Conservation (phyloP, 148 eudicot genomes). For the Hydrangea macrophylla region DNA sequence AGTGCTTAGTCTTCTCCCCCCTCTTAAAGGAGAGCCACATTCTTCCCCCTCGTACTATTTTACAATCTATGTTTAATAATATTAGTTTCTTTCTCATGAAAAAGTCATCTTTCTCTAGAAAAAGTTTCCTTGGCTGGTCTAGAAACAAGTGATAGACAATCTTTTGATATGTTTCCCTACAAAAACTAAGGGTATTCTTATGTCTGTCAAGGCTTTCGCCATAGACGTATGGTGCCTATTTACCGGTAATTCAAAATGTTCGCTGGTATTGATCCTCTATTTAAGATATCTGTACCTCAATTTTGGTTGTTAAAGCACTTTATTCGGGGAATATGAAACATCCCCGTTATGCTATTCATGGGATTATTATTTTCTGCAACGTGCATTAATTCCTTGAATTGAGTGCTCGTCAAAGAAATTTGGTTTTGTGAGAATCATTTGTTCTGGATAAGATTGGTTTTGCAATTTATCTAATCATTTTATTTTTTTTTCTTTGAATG, state of each 20-base stretch:
- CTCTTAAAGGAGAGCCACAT: too few species aligned
- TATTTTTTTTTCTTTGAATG: constrained; percentile 18
- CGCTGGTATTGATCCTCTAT: background rate
- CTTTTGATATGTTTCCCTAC: background rate
- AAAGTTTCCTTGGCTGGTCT: background rate
- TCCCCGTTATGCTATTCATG: background rate
- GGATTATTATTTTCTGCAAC: background rate
- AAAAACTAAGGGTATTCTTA: background rate
- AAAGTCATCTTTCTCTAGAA: background rate
- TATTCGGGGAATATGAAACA: background rate
- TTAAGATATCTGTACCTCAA: background rate
- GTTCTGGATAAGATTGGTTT: background rate
- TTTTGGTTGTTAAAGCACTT: background rate
- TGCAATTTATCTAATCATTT: constrained; percentile 2
- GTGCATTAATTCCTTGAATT: background rate
- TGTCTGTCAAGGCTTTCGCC: background rate
- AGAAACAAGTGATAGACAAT: background rate
- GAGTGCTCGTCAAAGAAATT: background rate
- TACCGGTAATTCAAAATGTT: too few species aligned
- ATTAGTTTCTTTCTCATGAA: too few species aligned
- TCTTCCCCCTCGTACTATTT: too few species aligned
- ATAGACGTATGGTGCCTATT: too few species aligned
- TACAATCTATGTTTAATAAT: too few species aligned
- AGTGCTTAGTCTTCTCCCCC: too few species aligned
- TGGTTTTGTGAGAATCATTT: background rate